phyloP scores from a whole-genome alignment of 306 rosid species.

The Betula pendula region DNA sequence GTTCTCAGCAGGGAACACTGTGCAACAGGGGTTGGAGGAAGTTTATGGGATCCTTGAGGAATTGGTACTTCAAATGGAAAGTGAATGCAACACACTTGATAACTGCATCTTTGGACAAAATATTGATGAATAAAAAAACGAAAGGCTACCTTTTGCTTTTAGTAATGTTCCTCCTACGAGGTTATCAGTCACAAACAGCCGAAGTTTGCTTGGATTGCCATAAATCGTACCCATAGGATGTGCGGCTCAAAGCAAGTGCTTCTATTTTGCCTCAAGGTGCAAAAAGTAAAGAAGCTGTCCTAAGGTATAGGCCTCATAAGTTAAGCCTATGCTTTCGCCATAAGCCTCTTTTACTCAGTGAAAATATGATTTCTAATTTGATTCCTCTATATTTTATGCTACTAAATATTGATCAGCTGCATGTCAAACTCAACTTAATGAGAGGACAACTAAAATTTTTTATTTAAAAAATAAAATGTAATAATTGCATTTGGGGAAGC shows the following conservation, averaged over 20 bases:
- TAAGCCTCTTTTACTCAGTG: not conserved
- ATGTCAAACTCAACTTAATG: not conserved
- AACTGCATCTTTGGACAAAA: slow-evolving; percentile 24
- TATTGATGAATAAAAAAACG: slow-evolving; percentile 18
- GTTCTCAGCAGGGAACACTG: slow-evolving; percentile 64
- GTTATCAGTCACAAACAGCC: not conserved
- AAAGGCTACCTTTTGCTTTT: not conserved
- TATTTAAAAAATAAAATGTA: too few species aligned
- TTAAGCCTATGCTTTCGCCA: not conserved
- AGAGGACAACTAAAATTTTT: not conserved
- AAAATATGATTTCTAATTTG: not conserved
- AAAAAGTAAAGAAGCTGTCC: too few species aligned
- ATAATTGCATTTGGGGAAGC: too few species aligned
- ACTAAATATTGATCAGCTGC: not conserved
- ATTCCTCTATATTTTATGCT: too few species aligned
- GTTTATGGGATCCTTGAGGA: slow-evolving; percentile 51
- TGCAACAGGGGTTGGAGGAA: slow-evolving; percentile 41
- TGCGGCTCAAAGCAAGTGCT: not conserved
- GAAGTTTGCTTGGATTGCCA: not conserved
- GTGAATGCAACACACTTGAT: slow-evolving; percentile 27
- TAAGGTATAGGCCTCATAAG: too few species aligned
- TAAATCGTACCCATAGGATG: not conserved
- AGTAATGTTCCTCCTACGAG: not conserved
- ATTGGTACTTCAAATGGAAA: slow-evolving; percentile 63
- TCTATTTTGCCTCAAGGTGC: not conserved